phyloP scores from a whole-genome alignment of 2,329 filamentous ascomycete genomes.

The Nothophoma quercina region DNA sequence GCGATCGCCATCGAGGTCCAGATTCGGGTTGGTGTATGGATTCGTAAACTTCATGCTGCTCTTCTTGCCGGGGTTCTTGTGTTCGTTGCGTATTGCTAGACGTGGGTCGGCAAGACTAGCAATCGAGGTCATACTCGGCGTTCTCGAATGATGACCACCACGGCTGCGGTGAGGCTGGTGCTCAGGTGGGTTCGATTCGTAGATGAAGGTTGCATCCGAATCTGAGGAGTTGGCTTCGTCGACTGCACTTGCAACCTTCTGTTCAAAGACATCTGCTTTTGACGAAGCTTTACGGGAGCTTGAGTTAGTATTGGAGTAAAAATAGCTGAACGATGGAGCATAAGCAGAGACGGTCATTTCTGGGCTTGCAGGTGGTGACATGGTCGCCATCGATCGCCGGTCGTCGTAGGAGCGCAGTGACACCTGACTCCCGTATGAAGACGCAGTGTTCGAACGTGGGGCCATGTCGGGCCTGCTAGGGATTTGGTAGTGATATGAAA shows the following conservation, averaged over 20 bases:
- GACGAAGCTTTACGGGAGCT: conserved; percentile 72
- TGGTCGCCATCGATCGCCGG: conserved; percentile 33
- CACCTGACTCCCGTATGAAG: conserved; percentile 41
- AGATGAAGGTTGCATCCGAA: conserved; percentile 98
- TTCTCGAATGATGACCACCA: conserved; percentile 86
- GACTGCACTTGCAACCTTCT: conserved; percentile 93
- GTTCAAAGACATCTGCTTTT: conserved; percentile 98
- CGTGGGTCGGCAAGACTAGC: conserved; percentile 70
- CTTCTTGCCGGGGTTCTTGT: conserved; percentile 73
- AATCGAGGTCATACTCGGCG: conserved; percentile 88
- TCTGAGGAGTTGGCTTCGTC: conserved; percentile 97
- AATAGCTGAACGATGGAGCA: conserved; percentile 42
- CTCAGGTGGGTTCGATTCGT: conserved; percentile 90
- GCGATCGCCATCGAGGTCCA: conserved; percentile 55
- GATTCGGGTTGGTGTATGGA: conserved; percentile 70
- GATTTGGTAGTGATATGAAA: conserved; percentile 44
- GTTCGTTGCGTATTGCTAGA: conserved; percentile 66
- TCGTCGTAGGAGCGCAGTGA: conserved; percentile 44
- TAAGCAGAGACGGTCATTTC: conserved; percentile 36
- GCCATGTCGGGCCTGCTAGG: conserved; percentile 35
- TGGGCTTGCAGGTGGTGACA: conserved; percentile 36
- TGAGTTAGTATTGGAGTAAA: conserved; percentile 47
- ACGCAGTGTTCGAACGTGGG: conserved; percentile 35
- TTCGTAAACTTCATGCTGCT: conserved; percentile 95
- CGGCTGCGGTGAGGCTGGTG: conserved; percentile 69